These are phyloP conservation scores for Penicillium cosmopolitanum DNA, from an alignment of 495 filamentous ascomycete genomes.

Conservation along the genomic window DNA sequence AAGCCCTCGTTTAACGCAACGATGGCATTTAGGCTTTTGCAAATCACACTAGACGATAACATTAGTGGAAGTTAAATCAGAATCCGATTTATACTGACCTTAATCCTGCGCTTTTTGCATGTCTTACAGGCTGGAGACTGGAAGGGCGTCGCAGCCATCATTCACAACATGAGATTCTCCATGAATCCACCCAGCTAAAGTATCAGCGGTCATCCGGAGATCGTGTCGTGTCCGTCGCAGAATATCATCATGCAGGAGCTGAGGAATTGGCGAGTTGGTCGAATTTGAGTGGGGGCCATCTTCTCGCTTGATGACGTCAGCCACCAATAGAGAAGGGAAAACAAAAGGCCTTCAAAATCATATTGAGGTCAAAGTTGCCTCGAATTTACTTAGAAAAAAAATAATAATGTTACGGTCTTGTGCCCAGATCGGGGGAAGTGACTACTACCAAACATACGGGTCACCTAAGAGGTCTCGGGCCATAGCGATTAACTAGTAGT, in stretches of 20 bases:
- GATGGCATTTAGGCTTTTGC: not conserved
- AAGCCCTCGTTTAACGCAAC: not conserved
- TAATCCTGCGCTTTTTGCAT: slow-evolving; percentile 1
- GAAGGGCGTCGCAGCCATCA: not conserved
- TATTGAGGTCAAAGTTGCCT: no score
- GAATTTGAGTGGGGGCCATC: not conserved
- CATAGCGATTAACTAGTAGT: no score
- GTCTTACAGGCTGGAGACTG: not conserved
- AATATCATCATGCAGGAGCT: not conserved
- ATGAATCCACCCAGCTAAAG: not conserved
- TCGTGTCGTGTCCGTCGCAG: no score
- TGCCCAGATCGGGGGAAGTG: no score
- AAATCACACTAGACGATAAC: not conserved
- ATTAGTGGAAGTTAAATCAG: not conserved
- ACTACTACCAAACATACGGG: no score
- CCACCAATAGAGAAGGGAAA: not conserved
- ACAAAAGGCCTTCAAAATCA: no score
- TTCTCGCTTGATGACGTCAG: not conserved
- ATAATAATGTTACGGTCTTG: no score
- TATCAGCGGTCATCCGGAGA: no score
- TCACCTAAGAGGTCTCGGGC: no score
- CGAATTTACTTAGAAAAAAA: no score
- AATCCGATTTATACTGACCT: not conserved
- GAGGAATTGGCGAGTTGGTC: not conserved
- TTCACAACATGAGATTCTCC: not conserved